Evolutionary conservation across 345 rosid genomes (phyloP), one percentile per base, ranked within the genome.

Genomic region (Eutrema japonicum): DNA sequence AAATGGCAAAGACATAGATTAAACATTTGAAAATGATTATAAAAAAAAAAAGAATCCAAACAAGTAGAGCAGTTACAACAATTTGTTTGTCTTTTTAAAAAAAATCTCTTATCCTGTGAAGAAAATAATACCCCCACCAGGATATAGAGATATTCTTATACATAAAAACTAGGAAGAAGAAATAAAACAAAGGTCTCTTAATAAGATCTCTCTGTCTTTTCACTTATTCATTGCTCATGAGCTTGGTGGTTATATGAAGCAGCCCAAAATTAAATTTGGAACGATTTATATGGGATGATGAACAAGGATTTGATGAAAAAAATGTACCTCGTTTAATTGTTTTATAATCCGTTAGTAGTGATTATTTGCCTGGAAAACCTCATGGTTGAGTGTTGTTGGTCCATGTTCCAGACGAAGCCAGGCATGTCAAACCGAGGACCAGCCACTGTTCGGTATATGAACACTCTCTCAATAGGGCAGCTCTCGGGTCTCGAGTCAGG

Each of bases 401-500:
- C 80, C 90, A 84, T 84, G 35, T 86, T 85, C 93, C 93, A 87
- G 14, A 94, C 92, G 79, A 81, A 94, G 16, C 74, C 82, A 52
- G 99, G 99, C 91, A 77, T 89, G 77, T 94, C 99, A 10, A 71
- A 67, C 80, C 99, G 85, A 35, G 89, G 93, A 66, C 99, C 97
- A 0, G 93, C 85, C 27, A 94, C 82, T 11, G 96, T 85, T 76
- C 97, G 72, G 65, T 94, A 94, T 47, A 89, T 79, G 66, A 91
- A 94, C 55, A 94, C 91, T 87, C 88, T 91, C 77, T 91, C 97
- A 1, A 91, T 96, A 0, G 87, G 91, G 73, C 87, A 85, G 82
- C 82, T 83, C 57, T 84, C 90, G 0, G 95, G 90, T 83, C 92
- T 85, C 0, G 83, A 76, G 48, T 83, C 83, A 10, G 89, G 96